Evolutionary conservation across 2,329 filamentous ascomycete species (phyloP).

Genomic region (Acephala macrosclerotiorum): DNA sequence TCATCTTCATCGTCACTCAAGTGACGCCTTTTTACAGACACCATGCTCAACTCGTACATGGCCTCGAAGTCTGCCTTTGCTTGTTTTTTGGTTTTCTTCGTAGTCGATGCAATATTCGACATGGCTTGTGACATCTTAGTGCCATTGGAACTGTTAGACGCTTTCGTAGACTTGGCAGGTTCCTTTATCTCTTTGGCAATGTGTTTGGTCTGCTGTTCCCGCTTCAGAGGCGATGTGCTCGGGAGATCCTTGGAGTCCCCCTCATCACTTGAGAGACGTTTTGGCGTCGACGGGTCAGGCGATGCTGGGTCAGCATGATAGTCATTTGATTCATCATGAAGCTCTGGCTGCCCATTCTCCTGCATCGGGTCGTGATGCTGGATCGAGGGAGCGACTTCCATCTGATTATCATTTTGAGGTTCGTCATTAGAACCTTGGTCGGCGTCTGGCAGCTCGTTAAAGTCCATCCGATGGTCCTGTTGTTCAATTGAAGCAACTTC

Average conservation of each 20-base stretch:
- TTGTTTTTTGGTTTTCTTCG: background rate
- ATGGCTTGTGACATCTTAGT: background rate
- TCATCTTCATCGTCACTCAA: background rate
- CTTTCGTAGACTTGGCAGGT: background rate
- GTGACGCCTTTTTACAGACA: background rate
- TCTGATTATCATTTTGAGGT: background rate
- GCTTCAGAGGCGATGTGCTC: constrained; percentile 10
- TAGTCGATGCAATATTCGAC: background rate
- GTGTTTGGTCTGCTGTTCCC: background rate
- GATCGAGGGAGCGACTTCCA: background rate
- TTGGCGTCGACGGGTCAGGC: background rate
- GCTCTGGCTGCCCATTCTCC: background rate
- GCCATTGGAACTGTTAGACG: background rate
- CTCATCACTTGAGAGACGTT: background rate
- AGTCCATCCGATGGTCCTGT: no score
- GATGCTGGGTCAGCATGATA: background rate
- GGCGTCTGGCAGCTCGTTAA: no score
- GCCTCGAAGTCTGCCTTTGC: background rate
- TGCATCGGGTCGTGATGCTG: background rate
- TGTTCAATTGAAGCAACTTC: no score
- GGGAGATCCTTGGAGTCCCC: background rate
- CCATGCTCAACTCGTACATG: background rate
- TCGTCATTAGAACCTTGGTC: no score
- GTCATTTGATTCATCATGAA: background rate
- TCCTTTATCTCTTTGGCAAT: background rate